These are phyloP conservation scores for Rhizoctonia solani DNA, from an alignment of 1,284 basidiomycete genomes.

Conservation along the genomic window DNA sequence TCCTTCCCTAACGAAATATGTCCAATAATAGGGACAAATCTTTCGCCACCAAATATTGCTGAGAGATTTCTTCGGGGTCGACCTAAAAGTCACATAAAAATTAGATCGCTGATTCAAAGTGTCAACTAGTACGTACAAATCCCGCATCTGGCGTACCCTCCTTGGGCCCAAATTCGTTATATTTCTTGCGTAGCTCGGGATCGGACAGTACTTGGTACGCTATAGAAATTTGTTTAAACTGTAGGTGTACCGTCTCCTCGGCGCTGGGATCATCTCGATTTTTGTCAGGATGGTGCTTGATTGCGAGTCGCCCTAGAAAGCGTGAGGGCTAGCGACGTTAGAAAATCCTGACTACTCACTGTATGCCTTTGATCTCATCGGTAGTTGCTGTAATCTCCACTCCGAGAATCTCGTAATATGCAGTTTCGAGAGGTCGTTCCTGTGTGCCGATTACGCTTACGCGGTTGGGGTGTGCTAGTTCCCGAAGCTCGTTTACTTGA, in stretches of 20 bases:
- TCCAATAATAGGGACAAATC: conserved; percentile 82
- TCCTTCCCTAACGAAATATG: conserved; percentile 85
- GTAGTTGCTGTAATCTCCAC: conserved; percentile 73
- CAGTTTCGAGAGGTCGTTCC: conserved; percentile 70
- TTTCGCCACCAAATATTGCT: conserved; percentile 87
- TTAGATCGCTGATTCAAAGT: neutral
- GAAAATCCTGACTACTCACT: conserved; percentile 52
- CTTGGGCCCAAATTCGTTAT: conserved; percentile 82
- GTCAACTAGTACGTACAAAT: conserved; percentile 40
- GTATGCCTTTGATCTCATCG: conserved; percentile 95
- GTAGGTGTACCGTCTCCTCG: conserved; percentile 66
- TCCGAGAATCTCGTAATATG: conserved; percentile 63
- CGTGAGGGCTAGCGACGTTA: neutral
- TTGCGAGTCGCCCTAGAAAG: conserved; percentile 78
- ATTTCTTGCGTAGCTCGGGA: conserved; percentile 80
- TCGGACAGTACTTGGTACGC: conserved; percentile 83
- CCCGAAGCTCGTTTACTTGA: conserved; percentile 33
- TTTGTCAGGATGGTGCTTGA: conserved; percentile 91
- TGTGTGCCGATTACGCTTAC: conserved; percentile 79
- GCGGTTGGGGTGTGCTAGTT: conserved; percentile 43
- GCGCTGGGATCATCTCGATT: conserved; percentile 92
- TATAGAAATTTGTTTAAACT: conserved; percentile 85
- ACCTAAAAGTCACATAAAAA: conserved; percentile 43
- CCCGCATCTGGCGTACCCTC: conserved; percentile 79
- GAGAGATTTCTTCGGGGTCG: conserved; percentile 91